Evolutionary conservation across 1,284 basidiomycete species (phyloP), one percentile per base, ranked within the genome.

Genomic region (Marasmius fiardii): DNA sequence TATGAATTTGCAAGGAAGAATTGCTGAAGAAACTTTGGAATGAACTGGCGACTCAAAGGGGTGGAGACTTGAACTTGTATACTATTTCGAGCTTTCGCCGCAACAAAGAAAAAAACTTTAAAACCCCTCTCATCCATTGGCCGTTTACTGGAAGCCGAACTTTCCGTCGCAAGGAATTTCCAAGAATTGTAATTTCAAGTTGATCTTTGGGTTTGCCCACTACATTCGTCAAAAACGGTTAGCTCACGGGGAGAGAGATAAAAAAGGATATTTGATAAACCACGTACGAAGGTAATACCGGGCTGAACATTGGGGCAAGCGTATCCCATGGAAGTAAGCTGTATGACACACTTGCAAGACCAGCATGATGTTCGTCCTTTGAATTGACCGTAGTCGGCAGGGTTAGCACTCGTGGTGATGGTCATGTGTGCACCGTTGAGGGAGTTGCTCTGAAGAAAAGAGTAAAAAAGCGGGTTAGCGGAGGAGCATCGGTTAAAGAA

Each of bases 251-350:
- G 6, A 2, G 4, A 41, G 5, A 26, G 37, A 1, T 21, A 20
- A 18, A 23, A 24, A 14, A 2, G 28, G 28, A 33, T n/a, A n/a
- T n/a, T n/a, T n/a, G n/a, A 44, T 20, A 11, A 31, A 44, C 2
- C 4, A 53, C 52, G 41, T n/a, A 53, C 52, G 41, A 53, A 44
- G 18, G 52, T 53, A n/a, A 53, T 45, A 53, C 52, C 52, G 20
- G 52, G 52, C 23, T 53, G 39, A 14, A 20, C 20, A 18, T 28
- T 28, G 21, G 52, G 52, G 43, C 52, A 53, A 33, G 52, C 52
- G 23, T 44, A 53, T 2, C 41, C 39, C 26, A 33, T 3, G 28
- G 37, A 26, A 16, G 24, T 44, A 41, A 53, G 41, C 14, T 45
- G 24, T 11, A 53, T 24, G 41, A 44, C 26, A 23, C 52, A 53